Evolutionary conservation across 345 rosid species (phyloP), one percentile per base, ranked within the genome.

Genomic region (Citrus sp.): DNA sequence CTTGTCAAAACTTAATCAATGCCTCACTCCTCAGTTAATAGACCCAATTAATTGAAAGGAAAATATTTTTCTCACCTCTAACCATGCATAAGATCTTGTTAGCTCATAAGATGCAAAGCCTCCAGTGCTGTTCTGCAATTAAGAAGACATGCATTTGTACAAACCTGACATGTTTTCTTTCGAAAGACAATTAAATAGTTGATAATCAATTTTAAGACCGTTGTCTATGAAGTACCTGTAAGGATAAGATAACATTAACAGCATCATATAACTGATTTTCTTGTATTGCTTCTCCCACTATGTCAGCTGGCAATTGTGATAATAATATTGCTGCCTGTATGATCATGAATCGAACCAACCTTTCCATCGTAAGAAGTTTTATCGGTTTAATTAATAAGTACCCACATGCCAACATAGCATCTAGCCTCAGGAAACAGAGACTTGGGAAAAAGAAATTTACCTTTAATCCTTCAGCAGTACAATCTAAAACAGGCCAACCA

Each of bases 81-180:
- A 74, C 91, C 87, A 86, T 0, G 88, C 73, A 80, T 89, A 88
- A 25, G 97, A 91, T 88, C 97, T 86, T 9, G 95, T 89, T 51
- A 84, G 94, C 82, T 93, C 98, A 74, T 89, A 93, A 1, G 98
- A 84, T 3, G 94, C 93, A 83, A 90, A 90, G 4, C 98, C 98
- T 54, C 98, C 96, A 82, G 81, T 88, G 0, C 71, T 67, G 69
- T 91, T 91, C 94, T 93, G 82, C 13, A 37, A 69, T 32, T 8
- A 65, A 34, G 10, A 46, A 46, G 51, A 46, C 51, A 46, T 13
- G 51, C 51, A 46, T 46, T 46, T 46, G 18, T 13, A 13, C 16
- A 46, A 46, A 13, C 18, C 51, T 46, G 51, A 46, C 13, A 46
- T 13, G 4, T 46, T 46, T 46, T 46, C 51, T 46, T 46, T 1